Conservation (phyloP, 108 stramenopile species). For the Nitzschia palea region DNA sequence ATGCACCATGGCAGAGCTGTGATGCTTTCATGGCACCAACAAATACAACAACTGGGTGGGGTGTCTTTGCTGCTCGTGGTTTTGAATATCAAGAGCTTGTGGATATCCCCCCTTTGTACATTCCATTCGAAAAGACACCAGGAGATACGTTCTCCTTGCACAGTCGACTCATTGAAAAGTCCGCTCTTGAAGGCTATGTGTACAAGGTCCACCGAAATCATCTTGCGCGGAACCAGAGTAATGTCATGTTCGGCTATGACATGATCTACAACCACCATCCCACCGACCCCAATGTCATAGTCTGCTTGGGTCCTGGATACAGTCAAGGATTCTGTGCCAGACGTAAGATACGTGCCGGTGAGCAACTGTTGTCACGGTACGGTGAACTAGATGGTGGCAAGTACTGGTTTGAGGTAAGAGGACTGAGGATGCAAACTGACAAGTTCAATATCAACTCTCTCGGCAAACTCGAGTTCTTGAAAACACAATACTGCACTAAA, state of each 20-base stretch:
- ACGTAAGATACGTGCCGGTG: conserved; percentile 23
- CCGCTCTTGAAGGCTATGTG: conserved; percentile 34
- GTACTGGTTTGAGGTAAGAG: conserved; percentile 37
- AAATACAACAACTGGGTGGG: conserved; percentile 27
- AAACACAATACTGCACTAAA: conserved; percentile 35
- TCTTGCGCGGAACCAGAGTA: not conserved
- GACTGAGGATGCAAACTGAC: conserved; percentile 5
- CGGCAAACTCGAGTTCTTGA: conserved; percentile 7
- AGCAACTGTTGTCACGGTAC: conserved; percentile 36
- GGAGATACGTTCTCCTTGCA: not conserved
- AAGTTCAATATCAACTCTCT: not conserved
- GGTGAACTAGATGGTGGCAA: conserved; percentile 21
- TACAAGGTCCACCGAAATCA: conserved; percentile 11
- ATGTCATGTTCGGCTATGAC: conserved; percentile 33
- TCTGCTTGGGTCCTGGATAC: conserved; percentile 3
- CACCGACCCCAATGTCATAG: not conserved
- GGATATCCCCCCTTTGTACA: conserved; percentile 33
- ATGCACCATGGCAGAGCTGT: conserved; percentile 35
- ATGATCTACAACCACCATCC: conserved; percentile 49
- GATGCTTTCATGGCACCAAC: conserved; percentile 38
- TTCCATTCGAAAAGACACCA: not conserved
- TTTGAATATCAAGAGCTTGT: conserved; percentile 31
- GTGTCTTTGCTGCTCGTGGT: conserved; percentile 27
- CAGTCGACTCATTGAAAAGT: not conserved
- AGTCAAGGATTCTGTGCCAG: not conserved